Percentiles rank a stretch among this genome's conserved stretches.
These are phyloP conservation scores for Fremontodendron californicum DNA, from an alignment of 345 rosid species.

Conservation along the genomic window DNA sequence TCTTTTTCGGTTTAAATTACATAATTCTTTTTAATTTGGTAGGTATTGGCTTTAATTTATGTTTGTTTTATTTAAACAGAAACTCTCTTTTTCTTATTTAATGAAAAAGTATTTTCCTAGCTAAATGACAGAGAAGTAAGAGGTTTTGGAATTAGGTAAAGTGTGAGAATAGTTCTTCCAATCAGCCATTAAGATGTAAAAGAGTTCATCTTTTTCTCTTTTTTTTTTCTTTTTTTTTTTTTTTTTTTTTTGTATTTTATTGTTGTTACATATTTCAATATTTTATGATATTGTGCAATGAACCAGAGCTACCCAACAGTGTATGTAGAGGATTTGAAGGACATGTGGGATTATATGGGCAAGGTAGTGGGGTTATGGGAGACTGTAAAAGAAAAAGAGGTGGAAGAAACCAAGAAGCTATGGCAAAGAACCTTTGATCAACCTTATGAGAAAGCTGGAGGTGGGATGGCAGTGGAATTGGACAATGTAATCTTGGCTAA, in stretches of 20 bases:
- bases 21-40: not conserved
- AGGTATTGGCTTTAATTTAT: no score
- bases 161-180: not conserved
- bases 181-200: not conserved
- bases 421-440: conserved; percentile 71
- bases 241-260: not conserved
- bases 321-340: conserved; percentile 68
- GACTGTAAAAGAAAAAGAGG: conserved; percentile 41
- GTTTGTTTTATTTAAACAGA: no score
- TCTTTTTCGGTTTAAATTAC: not conserved
- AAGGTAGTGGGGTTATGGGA: conserved; percentile 49
- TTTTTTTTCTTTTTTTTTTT: not conserved
- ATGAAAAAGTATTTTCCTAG: not conserved
- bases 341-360: conserved; percentile 35
- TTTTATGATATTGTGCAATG: not conserved
- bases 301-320: conserved; percentile 74
- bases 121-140: not conserved
- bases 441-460: conserved; percentile 86
- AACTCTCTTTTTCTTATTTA: no score
- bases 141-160: not conserved
- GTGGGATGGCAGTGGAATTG: conserved; percentile 32
- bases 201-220: not conserved
- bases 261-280: not conserved
- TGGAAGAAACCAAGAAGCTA: conserved; percentile 46
- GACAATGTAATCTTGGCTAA: conserved; percentile 27